Evolutionary conservation across 108 stramenopile species (phyloP).

Genomic region (Skeletonema costatum): DNA sequence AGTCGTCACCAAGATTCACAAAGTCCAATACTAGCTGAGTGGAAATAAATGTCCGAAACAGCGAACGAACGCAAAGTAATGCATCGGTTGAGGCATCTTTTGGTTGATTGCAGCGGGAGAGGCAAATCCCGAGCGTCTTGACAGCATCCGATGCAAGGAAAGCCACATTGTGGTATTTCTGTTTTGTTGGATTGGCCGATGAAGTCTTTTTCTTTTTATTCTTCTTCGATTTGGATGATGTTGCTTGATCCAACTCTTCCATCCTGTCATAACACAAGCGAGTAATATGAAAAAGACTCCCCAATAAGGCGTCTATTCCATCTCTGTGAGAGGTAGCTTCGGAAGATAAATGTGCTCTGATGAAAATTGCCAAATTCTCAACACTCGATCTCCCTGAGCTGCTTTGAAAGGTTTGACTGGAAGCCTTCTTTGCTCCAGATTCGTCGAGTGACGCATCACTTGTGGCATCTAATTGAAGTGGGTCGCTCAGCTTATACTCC

Average conservation of each 20-base stretch:
- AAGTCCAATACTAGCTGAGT: background rate
- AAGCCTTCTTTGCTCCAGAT: background rate
- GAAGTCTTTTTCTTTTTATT: background rate
- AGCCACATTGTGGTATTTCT: background rate
- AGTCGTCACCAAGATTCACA: background rate
- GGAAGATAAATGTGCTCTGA: constrained; percentile 29
- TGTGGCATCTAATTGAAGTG: background rate
- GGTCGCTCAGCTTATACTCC: constrained; percentile 26
- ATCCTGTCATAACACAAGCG: constrained; percentile 28
- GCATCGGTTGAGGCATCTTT: background rate
- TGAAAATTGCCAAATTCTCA: constrained; percentile 33
- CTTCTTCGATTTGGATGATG: background rate
- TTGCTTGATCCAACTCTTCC: constrained; percentile 13
- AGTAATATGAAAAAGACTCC: constrained; percentile 26
- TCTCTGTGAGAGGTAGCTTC: background rate
- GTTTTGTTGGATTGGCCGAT: background rate
- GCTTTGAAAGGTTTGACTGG: background rate
- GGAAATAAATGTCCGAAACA: background rate
- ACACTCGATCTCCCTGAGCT: constrained; percentile 1
- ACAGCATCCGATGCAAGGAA: background rate
- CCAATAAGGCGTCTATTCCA: constrained; percentile 1
- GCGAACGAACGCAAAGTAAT: background rate
- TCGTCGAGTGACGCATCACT: background rate
- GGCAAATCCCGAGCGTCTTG: background rate
- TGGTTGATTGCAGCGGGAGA: background rate